Base-by-base conservation (phyloP, 1,284 basidiomycete genomes). In the Rhodotorula sp. region DNA sequence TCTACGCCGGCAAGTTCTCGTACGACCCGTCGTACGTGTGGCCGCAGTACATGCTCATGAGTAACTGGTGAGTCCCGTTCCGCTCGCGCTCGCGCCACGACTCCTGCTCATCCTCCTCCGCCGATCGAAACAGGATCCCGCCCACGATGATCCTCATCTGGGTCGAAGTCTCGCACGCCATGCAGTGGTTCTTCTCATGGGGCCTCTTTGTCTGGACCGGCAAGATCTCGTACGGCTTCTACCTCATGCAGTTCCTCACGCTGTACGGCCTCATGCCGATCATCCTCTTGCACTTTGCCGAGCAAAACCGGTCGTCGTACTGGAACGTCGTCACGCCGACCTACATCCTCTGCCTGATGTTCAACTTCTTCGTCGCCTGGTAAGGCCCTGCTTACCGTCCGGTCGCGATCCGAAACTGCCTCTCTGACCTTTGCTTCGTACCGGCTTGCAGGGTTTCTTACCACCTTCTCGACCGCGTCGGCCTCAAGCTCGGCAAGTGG, bases 201-300 rank as follows among this genome's bases (percentile, higher is more conserved):
- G 73, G 73, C 37, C 60, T 80, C 55, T 81, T 82, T 74, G 78
- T 78, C 75, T 80, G 80, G 77, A 74, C 82, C 60, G 81, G 81
- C 57, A 80, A 81, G 63, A 78, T 81, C 37, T 81, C 81, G 49
- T 80, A 81, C 72, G 81, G 81, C 17, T 82, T 82, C 78, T 82
- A 82, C 75, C 78, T 82, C 49, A 81, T 81, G 76, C 81, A 82
- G 76, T 81, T 81, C 79, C 77, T 81, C 66, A 79, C 79, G 66
- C 77, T 82, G 62, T 82, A 82, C 70, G 77, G 78, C 60, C 71
- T 82, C 73, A 81, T 82, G 80, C 81, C 81, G 20, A 78, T 79
- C 66, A 65, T 82, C 66, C 74, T 80, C 66, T 77, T 82, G 62
- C 71, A 79, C 75, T 80, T 81, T 73, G 75, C 75, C 64, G 54